Percentiles rank a stretch among this genome's conserved stretches.
phyloP scores from a whole-genome alignment of 2,329 filamentous ascomycete genomes.

The Fusarium torulosum region DNA sequence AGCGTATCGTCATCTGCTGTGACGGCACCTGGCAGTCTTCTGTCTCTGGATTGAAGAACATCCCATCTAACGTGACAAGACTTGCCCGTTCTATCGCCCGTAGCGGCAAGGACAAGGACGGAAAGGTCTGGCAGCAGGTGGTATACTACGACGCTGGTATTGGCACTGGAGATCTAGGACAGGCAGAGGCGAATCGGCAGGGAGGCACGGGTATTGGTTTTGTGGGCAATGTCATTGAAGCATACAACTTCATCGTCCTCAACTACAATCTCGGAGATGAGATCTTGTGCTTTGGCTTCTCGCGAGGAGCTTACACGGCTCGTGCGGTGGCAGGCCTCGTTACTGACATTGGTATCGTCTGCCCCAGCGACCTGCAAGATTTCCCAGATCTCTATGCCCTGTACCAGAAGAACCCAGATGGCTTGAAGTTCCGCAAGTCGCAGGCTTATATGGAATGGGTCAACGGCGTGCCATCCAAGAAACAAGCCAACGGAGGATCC shows the following conservation, averaged over 20 bases:
- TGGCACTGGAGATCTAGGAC: constrained; percentile 43
- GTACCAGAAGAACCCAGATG: constrained; percentile 42
- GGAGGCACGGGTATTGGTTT: constrained; percentile 48
- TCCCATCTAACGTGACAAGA: constrained; percentile 53
- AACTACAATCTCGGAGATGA: constrained; percentile 52
- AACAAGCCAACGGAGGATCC: constrained; percentile 24
- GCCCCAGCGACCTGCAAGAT: constrained; percentile 45
- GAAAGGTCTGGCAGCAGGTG: constrained; percentile 52
- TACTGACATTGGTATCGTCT: constrained; percentile 47
- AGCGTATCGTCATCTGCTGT: constrained; percentile 53
- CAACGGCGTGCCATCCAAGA: constrained; percentile 37
- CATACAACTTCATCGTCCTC: constrained; percentile 54
- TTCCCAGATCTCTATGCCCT: constrained; percentile 45
- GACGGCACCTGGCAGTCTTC: constrained; percentile 54
- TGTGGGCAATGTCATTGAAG: constrained; percentile 51
- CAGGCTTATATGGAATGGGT: constrained; percentile 44
- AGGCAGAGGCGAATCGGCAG: constrained; percentile 35
- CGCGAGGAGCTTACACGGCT: constrained; percentile 55
- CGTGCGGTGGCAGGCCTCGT: constrained; percentile 51
- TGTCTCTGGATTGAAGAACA: constrained; percentile 44
- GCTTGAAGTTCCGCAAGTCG: constrained; percentile 40
- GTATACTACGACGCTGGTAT: constrained; percentile 56
- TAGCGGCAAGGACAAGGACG: constrained; percentile 43
- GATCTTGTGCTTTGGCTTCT: constrained; percentile 54
- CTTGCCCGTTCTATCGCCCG: constrained; percentile 50